These are phyloP conservation scores for Akanthomyces dipterigenus DNA, from an alignment of 2,329 filamentous ascomycete genomes.

Conservation along the genomic window DNA sequence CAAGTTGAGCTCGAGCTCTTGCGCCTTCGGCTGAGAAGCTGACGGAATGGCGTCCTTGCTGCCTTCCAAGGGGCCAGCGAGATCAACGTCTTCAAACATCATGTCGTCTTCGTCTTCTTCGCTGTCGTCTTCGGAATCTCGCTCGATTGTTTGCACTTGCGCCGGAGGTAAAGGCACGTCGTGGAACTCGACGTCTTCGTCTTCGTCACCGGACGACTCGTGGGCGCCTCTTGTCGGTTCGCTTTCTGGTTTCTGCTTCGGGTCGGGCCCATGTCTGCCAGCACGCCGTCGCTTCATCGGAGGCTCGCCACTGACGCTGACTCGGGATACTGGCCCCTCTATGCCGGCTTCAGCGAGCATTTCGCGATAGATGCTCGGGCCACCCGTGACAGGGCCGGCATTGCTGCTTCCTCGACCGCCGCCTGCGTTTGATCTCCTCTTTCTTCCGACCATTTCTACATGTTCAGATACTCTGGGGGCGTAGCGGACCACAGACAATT, in stretches of 20 bases:
- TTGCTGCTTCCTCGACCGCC: conserved; percentile 12
- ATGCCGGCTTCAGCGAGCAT: conserved; percentile 46
- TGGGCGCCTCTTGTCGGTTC: not conserved
- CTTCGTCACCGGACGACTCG: conserved; percentile 22
- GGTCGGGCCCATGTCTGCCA: conserved; percentile 9
- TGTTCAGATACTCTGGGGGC: not conserved
- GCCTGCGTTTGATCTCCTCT: conserved; percentile 19
- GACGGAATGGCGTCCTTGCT: conserved; percentile 13
- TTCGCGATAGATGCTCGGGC: conserved; percentile 38
- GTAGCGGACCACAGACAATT: not conserved
- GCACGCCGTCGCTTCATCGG: conserved; percentile 34
- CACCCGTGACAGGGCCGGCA: conserved; percentile 16
- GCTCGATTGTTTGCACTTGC: conserved; percentile 44
- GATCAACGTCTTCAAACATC: conserved; percentile 44
- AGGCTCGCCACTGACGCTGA: conserved; percentile 26
- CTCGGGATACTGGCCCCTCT: conserved; percentile 15
- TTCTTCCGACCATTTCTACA: conserved; percentile 26
- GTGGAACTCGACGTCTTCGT: conserved; percentile 41
- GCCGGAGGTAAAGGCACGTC: conserved; percentile 42
- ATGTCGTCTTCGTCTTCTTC: conserved; percentile 29
- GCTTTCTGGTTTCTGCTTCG: not conserved
- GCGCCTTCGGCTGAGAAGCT: conserved; percentile 18
- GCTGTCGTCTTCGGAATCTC: conserved; percentile 42
- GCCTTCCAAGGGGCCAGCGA: conserved; percentile 26
- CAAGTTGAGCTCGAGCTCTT: conserved; percentile 46